Base-by-base conservation (phyloP, 148 eudicot genomes). In the Vaccinium darrowii region DNA sequence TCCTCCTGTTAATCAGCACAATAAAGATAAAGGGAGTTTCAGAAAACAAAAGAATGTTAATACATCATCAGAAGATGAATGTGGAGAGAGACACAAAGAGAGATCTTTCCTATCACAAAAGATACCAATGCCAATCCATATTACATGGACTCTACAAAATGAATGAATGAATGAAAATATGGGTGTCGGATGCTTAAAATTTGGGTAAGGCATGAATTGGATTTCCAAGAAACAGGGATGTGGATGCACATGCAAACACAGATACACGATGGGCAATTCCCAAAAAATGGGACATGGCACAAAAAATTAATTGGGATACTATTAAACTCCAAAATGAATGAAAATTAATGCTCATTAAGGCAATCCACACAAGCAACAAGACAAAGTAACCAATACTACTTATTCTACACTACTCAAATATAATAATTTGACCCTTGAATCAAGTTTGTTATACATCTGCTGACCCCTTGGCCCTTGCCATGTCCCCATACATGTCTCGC, bases 1-100 rank as follows among this genome's bases (percentile, higher is more conserved):
- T 91, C 94, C 63, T 94, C 99, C 99, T 96, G 87, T 80, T 74
- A 50, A 80, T 83, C 52, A 54, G 73, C 36, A 49, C 25, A 49
- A 82, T 36, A 19, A 81, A 21, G 36, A 56, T 36, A 15, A 52
- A 75, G 43, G 23, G 8, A n/a, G 25, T 27, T 50, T 53, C 58
- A 72, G 79, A 12, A 39, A 33, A 65, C 8, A 14, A 74, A n/a
- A 73, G n/a, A 56, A 73, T 25, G 49, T 19, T 72, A 4, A 33
- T 82, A 3, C 36, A 81, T 53, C 27, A 71, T 16, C 53, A 57
- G 76, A n/a, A 72, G 60, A 52, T 52, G n/a, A 9, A 10, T n/a
- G 19, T 25, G 53, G 30, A 21, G 18, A 39, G 73, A 12, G 9
- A 21, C 52, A 36, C 47, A 80, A 36, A 58, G 72, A 60, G 69